Base-by-base conservation (phyloP, 2,329 filamentous ascomycete genomes). In the Lojkania enalia region DNA sequence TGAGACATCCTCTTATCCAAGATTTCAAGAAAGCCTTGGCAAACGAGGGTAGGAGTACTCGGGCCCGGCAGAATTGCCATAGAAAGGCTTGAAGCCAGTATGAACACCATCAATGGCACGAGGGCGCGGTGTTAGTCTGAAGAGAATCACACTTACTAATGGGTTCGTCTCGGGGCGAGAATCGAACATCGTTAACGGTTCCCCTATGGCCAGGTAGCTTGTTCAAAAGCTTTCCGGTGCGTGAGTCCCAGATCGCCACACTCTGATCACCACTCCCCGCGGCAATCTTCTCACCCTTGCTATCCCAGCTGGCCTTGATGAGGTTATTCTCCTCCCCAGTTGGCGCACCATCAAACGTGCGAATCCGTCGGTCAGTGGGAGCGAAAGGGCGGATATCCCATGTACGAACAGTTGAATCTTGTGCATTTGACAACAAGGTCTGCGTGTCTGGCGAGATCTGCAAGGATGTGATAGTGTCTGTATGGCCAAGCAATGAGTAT, bases 311-410 rank as follows among this genome's bases (percentile, higher is more conserved):
- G 13, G 90, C 91, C 42, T 86, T 82, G 48, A 95, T 83, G 12
- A 99, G 75, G 60, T 97, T 97, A 77, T 94, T 94, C 71, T 99
- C 94, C 40, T 95, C 71, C 0, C 91, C 91, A 25, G 83, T 79
- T 9, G 87, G 86, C 0, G 92, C 92, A n/a, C 94, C 94, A 59
- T 97, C 92, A 67, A 94, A 96, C 0, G 89, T 95, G 62, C 84
- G 83, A 48, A 97, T 83, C 48, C 89, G 85, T 54, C 94, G 80
- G 66, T 96, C 88, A 0, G 86, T 84, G 0, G 94, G 90, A 5
- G 94, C 92, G 72, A 97, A 99, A 0, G 94, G 92, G 56, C 92
- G 81, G 40, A 99, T 88, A 66, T 99, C 92, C 94, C 94, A 99
- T 14, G 91, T 96, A 60, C 88, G 82, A 27, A 91, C 94, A 0